phyloP scores from a whole-genome alignment of 441 rosid species.

The Syzygium syzygioides region DNA sequence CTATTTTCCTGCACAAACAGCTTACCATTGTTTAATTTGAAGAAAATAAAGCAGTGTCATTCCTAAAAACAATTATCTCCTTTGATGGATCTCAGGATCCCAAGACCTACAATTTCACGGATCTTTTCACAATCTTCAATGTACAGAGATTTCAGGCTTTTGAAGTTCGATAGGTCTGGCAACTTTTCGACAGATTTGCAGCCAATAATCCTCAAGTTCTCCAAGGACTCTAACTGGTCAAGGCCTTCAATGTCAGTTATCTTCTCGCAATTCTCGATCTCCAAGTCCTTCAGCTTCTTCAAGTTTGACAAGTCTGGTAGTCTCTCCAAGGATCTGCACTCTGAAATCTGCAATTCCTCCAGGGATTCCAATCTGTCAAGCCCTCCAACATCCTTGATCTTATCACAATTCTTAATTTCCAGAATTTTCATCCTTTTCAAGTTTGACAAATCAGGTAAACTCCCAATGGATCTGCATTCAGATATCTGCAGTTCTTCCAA shows the following conservation, averaged over 20 bases:
- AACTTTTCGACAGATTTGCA: slow-evolving; percentile 9
- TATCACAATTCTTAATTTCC: slow-evolving; percentile 2
- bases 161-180: slow-evolving; percentile 11
- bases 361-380: slow-evolving; percentile 2
- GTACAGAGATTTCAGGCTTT: slow-evolving; percentile 4
- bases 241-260: slow-evolving; percentile 5
- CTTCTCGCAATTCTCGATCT: slow-evolving; percentile 8
- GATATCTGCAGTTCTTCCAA: slow-evolving; percentile 6
- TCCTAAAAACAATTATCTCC: slow-evolving; percentile 10
- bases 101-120: slow-evolving; percentile 8
- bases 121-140: slow-evolving; percentile 15
- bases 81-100: slow-evolving; percentile 10
- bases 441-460: not conserved
- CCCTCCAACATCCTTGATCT: slow-evolving; percentile 1
- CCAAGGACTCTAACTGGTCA: slow-evolving; percentile 11
- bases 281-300: slow-evolving; percentile 2
- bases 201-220: slow-evolving; percentile 1
- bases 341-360: slow-evolving; percentile 1
- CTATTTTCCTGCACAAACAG: not conserved
- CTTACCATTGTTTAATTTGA: not conserved
- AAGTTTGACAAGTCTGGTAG: not conserved
- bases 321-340: slow-evolving; percentile 9
- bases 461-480: slow-evolving; percentile 3
- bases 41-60: not conserved
- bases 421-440: slow-evolving; percentile 5